A percentile compares a stretch with the other conserved stretches of the same genome.
phyloP scores from a whole-genome alignment of 2,329 filamentous ascomycete genomes.

The Acephala macrosclerotiorum region DNA sequence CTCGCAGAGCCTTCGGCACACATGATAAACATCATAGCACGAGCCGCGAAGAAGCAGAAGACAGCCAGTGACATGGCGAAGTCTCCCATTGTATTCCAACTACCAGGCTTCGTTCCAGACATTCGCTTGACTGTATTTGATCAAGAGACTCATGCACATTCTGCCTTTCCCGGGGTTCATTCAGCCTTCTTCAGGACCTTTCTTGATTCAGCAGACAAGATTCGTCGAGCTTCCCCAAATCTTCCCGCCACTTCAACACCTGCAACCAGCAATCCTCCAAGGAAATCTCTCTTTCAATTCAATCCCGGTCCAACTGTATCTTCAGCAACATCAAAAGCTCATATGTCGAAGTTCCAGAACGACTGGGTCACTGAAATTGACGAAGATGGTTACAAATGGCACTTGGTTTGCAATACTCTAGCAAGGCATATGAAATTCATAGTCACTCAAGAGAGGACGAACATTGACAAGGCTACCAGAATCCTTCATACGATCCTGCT shows the following conservation, averaged over 20 bases:
- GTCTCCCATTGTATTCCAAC: constrained; percentile 9
- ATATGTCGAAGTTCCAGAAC: constrained; percentile 7
- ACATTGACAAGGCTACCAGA: neutral
- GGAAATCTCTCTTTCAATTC: neutral
- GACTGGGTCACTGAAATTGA: constrained; percentile 28
- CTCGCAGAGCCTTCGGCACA: neutral
- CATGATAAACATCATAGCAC: neutral
- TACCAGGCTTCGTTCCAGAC: constrained; percentile 5
- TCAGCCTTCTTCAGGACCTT: constrained; percentile 25
- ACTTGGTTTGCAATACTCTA: neutral
- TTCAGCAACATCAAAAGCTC: neutral
- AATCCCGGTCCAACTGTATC: neutral
- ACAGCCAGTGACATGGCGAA: neutral
- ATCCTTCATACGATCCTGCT: neutral
- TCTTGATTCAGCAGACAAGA: constrained; percentile 24
- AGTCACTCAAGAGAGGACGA: neutral
- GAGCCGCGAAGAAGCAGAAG: neutral
- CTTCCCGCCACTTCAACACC: neutral
- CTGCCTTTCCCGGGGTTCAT: constrained; percentile 12
- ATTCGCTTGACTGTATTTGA: constrained; percentile 15
- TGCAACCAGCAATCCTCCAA: neutral
- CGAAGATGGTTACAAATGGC: constrained; percentile 19
- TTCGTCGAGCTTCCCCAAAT: neutral
- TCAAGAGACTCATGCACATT: constrained; percentile 18
- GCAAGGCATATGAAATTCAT: neutral